Evolutionary conservation across 768 basidiomycete genomes (phyloP), one percentile per base, ranked within the genome.

Genomic region (Tulasnella calospora): DNA sequence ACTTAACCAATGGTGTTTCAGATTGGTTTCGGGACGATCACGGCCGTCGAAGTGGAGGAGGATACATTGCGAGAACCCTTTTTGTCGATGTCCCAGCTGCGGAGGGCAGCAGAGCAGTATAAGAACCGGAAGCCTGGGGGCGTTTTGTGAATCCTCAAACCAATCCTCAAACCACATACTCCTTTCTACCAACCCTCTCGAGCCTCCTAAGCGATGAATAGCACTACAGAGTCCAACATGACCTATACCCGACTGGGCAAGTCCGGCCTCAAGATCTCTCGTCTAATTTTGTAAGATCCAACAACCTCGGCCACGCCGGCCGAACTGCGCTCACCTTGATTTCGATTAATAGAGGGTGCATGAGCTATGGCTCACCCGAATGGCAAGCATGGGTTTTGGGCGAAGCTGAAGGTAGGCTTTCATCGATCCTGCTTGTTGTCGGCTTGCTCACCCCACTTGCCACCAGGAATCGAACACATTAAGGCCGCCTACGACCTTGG

Each of bases 311-410:
- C 3, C 19, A 2, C 2, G 19, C 30, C 23, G 21, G 19, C 15
- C 6, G 27, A 67, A n/a, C 19, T 40, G 10, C 27, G 15, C 71
- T 72, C 10, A 72, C 33, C 36, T 15, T 41, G 13, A 23, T 0
- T 55, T 35, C 15, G 17, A 36, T 33, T 33, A 35, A 92, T 55
- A 85, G 92, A 0, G 92, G 91, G 0, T 87, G 86, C 51, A 90
- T 91, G 90, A 85, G 86, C n/a, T 91, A 90, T 80, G 90, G 88
- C 35, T 82, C 82, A 13, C 84, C 87, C 17, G 85, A 87, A 17
- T 91, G 90, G 88, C 86, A 89, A 80, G 81, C 83, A 5, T 90
- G 89, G 89, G 86, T 89, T 10, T 80, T 89, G 1, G 83, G 82
- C 10, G 88, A 89, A 78, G 87, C 88, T 36, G 88, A 89, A 78